Percentiles rank a stretch among this genome's conserved stretches.
Conservation (phyloP, 495 filamentous ascomycete species). For the Xylaria sp. region DNA sequence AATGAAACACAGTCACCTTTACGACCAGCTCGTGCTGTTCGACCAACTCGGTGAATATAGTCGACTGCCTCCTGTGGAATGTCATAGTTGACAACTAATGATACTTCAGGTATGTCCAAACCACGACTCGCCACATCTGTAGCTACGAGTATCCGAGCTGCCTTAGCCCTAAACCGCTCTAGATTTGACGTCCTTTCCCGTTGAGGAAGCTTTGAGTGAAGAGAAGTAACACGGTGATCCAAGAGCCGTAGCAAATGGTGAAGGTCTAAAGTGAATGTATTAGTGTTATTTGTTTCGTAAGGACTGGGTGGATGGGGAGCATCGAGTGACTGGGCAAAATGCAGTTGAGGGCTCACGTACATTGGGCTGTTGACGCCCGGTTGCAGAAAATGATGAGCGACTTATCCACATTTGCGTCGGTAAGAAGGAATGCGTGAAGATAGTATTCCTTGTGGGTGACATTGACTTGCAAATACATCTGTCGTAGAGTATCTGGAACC, state of each 20-base stretch:
- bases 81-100: constrained; percentile 92
- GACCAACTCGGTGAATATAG: constrained; percentile 95
- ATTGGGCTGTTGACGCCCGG: constrained; percentile 82
- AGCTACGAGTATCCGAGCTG: constrained; percentile 88
- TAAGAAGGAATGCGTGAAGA: constrained; percentile 86
- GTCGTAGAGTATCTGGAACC: constrained; percentile 79
- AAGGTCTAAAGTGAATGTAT: constrained; percentile 55
- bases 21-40: constrained; percentile 90
- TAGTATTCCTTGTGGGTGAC: constrained; percentile 92
- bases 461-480: constrained; percentile 85
- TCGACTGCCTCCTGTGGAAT: constrained; percentile 95
- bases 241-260: constrained; percentile 85
- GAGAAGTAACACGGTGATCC: constrained; percentile 85
- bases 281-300: not conserved
- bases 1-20: constrained; percentile 84
- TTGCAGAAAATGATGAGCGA: constrained; percentile 95
- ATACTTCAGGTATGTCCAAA: constrained; percentile 93
- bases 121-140: constrained; percentile 96
- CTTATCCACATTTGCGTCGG: constrained; percentile 73
- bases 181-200: constrained; percentile 84
- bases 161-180: constrained; percentile 88
- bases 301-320: not conserved
- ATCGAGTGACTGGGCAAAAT: not conserved
- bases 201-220: constrained; percentile 87
- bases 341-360: constrained; percentile 30